Conservation (phyloP, 1,139 yeast species). For the Meyerozyma sp. region DNA sequence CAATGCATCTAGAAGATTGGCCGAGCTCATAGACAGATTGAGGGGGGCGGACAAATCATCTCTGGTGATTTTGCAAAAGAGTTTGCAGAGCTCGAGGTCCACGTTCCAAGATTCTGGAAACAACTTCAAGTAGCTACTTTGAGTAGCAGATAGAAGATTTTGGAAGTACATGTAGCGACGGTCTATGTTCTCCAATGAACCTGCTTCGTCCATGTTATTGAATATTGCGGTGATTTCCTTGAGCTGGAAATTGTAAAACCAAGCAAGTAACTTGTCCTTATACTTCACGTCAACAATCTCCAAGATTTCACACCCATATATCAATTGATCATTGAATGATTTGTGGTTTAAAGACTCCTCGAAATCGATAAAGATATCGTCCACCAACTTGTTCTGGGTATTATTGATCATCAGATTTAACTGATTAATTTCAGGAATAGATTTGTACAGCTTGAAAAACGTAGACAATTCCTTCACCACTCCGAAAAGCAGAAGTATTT, state of each 20-base stretch:
- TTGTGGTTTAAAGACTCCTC: constrained; percentile 37
- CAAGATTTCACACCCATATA: constrained; percentile 66
- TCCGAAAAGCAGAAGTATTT: constrained; percentile 61
- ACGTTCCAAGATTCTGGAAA: constrained; percentile 77
- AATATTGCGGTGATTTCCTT: constrained; percentile 75
- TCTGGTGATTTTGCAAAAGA: constrained; percentile 66
- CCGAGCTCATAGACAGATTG: constrained; percentile 7
- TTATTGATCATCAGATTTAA: constrained; percentile 59
- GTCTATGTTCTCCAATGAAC: constrained; percentile 79
- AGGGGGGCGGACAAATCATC: constrained; percentile 17
- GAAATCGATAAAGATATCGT: constrained; percentile 72
- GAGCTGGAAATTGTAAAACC: constrained; percentile 71
- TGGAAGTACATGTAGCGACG: constrained; percentile 80
- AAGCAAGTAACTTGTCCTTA: constrained; percentile 57
- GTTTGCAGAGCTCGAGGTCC: constrained; percentile 50
- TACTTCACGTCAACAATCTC: constrained; percentile 62
- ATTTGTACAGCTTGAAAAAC: constrained; percentile 76
- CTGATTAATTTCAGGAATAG: constrained; percentile 75
- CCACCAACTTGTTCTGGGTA: constrained; percentile 61
- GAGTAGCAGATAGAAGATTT: constrained; percentile 59
- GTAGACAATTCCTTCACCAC: constrained; percentile 76
- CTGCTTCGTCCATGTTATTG: constrained; percentile 82
- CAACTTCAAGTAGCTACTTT: constrained; percentile 41
- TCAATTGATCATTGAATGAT: constrained; percentile 25
- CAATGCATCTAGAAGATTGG: constrained; percentile 18